Evolutionary conservation across 495 filamentous ascomycete genomes (phyloP), one percentile per base, ranked within the genome.

Genomic region (Tetracladium marchalianum): DNA sequence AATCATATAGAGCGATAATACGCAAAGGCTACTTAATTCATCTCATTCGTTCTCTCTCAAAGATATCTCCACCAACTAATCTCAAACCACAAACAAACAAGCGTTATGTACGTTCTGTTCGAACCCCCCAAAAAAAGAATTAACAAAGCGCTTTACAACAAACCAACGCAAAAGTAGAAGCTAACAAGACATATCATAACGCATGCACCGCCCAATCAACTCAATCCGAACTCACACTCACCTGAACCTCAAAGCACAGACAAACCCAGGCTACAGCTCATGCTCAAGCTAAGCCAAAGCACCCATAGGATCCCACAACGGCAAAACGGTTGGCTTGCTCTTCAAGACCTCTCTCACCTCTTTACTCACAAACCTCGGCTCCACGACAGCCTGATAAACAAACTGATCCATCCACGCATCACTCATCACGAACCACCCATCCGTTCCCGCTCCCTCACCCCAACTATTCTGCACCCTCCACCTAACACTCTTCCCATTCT

Each of bases 221-320:
- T n/a, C n/a, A n/a, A n/a, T n/a, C n/a, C n/a, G 22, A 15, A 13
- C 13, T 38, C 35, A 38, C 9, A 3, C 13, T 18, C 35, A 35
- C 13, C 33, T 35, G 11, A 13, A 35, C 35, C 17, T 38, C 2
- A 13, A 38, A 13, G 35, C 3, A 2, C 2, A 18, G 35, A 38
- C 13, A 11, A 35, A 35, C 35, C 6, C 13, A 13, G 9, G 35
- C 35, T 38, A 2, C 2, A 38, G 35, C 35, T 27, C 22, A 27
- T 3, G 22, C 22, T 7, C 22, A 27, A 27, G 3, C 22, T 27
- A 90, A 55, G 87, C 87, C 58, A 94, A 63, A 15, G 80, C 75
- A 11, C 87, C 87, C 85, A 94, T 87, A 0, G 87, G 86, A 73
- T 94, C 87, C 87, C 87, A 93, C 36, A 87, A 60, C 12, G 84